Base-by-base conservation (phyloP, 2,329 filamentous ascomycete species). In the Didymella glomerata region DNA sequence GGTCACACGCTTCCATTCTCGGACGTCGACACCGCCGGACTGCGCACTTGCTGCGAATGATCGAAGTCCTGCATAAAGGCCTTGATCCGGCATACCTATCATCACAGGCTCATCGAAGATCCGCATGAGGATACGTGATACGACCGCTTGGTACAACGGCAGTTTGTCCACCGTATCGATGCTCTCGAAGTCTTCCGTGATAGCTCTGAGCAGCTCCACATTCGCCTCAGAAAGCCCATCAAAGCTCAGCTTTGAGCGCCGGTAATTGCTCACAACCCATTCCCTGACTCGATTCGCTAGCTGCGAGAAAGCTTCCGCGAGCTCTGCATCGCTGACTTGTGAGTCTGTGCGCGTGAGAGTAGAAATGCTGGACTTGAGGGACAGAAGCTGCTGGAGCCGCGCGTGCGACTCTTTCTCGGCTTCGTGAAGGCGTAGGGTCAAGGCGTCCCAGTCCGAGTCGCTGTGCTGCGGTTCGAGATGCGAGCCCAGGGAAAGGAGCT, bases 291-390 rank as follows among this genome's bases (percentile, higher is more conserved):
- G 85, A 67, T 91, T 89, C 20, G 85, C 85, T 46, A 92, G 73
- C 57, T 84, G 81, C 48, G 83, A 80, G 80, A 90, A 85, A 10
- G 82, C 81, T 49, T 89, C 85, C 2, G 81, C 84, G 70, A 92
- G 85, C 11, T 87, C 85, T 73, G 89, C 87, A 68, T 92, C 90
- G 61, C 86, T 88, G 45, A 80, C 76, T 61, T 88, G 85, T 22
- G 84, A 84, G 28, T 86, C 86, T 48, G 83, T 81, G 30, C 87
- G 80, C 10, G 88, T 90, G 62, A 85, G 86, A 22, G 83, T 85
- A 68, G 89, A 90, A 57, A 92, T 88, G 79, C 86, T 91, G 66
- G 87, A 86, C 80, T 92, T 92, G 59, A 92, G 78, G 2, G 88
- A 88, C 10, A 85, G 76, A 0, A 91, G 83, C 75, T 91, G 89